Evolutionary conservation across 2,329 filamentous ascomycete species (phyloP).

Genomic region (Diaporthe aspalathi): DNA sequence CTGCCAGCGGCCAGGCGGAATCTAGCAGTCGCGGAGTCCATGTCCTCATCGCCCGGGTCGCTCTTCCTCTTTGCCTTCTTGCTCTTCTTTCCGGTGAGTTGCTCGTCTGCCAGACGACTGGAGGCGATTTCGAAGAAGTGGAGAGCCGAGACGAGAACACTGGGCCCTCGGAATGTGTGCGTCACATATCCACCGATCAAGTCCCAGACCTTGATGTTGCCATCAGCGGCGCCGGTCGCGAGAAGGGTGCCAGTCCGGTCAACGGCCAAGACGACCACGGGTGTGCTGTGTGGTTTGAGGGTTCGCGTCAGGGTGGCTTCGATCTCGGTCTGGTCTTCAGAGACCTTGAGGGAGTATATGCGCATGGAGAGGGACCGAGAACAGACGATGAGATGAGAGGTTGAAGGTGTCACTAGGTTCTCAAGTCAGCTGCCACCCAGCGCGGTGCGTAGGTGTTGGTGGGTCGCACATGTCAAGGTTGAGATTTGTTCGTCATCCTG

Average conservation of each 20-base stretch:
- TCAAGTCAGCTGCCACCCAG: constrained; percentile 40
- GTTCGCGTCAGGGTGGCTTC: constrained; percentile 79
- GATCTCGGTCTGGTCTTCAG: constrained; percentile 67
- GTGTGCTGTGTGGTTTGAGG: constrained; percentile 89
- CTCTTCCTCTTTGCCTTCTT: constrained; percentile 58
- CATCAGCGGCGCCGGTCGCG: constrained; percentile 93
- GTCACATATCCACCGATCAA: constrained; percentile 90
- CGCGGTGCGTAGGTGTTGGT: constrained; percentile 21
- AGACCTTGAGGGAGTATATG: constrained; percentile 79
- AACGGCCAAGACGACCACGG: constrained; percentile 86
- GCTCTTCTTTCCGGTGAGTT: constrained; percentile 54
- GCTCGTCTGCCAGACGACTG: constrained; percentile 52
- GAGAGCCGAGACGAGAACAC: constrained; percentile 89
- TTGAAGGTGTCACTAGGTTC: constrained; percentile 81
- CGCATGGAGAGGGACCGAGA: constrained; percentile 97
- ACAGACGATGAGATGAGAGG: constrained; percentile 88
- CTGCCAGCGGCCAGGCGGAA: constrained; percentile 91
- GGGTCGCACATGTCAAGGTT: constrained; percentile 69
- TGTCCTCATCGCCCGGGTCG: constrained; percentile 57
- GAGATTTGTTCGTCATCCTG: constrained; percentile 86
- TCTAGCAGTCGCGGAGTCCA: constrained; percentile 55
- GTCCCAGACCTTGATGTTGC: constrained; percentile 96
- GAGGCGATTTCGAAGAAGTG: constrained; percentile 85
- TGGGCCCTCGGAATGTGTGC: constrained; percentile 94
- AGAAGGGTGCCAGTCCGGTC: constrained; percentile 90